A percentile compares a stretch with the other conserved stretches of the same genome.
Conservation (phyloP, 345 rosid genomes). For the Cochlearia excelsa region DNA sequence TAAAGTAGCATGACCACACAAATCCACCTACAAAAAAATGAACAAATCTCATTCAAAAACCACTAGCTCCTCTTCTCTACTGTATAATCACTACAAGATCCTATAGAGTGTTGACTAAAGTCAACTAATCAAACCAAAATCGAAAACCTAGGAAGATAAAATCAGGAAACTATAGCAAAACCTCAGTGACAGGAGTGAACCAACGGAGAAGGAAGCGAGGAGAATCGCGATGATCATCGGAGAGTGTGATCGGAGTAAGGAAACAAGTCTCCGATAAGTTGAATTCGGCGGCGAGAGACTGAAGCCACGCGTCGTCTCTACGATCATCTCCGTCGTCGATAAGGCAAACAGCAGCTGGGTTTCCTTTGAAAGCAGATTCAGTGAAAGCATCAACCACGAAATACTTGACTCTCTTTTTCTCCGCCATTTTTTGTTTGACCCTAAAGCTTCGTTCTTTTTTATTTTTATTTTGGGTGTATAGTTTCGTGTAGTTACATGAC, state of each 20-base stretch:
- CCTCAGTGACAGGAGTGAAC: constrained; percentile 62
- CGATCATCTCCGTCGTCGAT: constrained; percentile 53
- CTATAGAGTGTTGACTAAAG: too few relatives aligned
- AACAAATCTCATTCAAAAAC: background rate
- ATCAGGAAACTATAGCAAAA: background rate
- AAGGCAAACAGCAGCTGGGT: constrained; percentile 81
- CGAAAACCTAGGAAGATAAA: background rate
- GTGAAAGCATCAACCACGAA: constrained; percentile 72
- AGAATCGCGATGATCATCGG: constrained; percentile 2
- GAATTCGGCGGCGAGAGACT: constrained; percentile 57
- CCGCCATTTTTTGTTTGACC: constrained; percentile 36
- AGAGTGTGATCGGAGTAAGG: constrained; percentile 35
- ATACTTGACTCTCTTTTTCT: constrained; percentile 43
- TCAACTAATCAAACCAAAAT: background rate
- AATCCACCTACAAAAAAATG: constrained; percentile 40
- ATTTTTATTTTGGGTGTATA: too few relatives aligned
- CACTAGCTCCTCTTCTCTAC: too few relatives aligned
- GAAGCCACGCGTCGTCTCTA: constrained; percentile 66
- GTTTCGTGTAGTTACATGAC: too few relatives aligned
- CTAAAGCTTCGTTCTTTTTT: background rate
- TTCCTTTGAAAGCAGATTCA: constrained; percentile 68
- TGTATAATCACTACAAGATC: too few relatives aligned
- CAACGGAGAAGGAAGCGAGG: constrained; percentile 60
- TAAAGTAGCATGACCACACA: constrained; percentile 87
- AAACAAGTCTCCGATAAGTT: constrained; percentile 50